A percentile compares a stretch with the other conserved stretches of the same genome.
Evolutionary conservation across 352 stramenopile genomes (phyloP).

Genomic region (Paralagenidium karlingii): DNA sequence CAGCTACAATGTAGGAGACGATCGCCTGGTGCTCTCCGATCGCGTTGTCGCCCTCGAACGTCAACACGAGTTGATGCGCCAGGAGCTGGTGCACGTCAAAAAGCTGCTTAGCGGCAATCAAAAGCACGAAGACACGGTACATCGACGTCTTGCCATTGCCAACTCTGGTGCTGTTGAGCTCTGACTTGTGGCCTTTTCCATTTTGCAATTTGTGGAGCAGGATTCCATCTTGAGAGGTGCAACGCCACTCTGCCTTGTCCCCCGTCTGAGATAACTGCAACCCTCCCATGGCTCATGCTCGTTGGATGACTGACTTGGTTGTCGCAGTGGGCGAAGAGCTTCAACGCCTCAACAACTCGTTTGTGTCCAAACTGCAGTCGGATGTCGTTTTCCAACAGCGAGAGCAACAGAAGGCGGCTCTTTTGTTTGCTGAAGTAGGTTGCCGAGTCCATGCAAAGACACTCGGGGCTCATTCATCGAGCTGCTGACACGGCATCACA

Average conservation of each 20-base stretch:
- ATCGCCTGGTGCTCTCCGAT: no score
- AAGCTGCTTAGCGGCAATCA: constrained; percentile 41
- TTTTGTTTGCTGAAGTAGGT: constrained; percentile 48
- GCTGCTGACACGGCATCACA: no score
- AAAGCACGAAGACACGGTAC: constrained; percentile 39
- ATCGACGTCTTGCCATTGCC: neutral
- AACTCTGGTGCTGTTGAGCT: neutral
- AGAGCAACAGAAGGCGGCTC: constrained; percentile 51
- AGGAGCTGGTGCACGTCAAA: constrained; percentile 38
- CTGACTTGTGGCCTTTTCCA: neutral
- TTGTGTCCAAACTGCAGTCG: constrained; percentile 44
- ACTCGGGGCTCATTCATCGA: no score
- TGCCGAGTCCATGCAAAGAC: no score
- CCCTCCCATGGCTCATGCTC: no score
- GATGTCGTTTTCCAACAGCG: constrained; percentile 35
- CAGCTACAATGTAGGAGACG: constrained; percentile 11
- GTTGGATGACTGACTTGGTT: neutral
- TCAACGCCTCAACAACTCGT: constrained; percentile 27
- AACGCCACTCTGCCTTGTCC: neutral
- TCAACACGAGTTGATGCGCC: constrained; percentile 40
- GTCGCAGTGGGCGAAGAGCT: constrained; percentile 33
- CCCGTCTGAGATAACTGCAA: neutral
- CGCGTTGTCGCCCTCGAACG: no score
- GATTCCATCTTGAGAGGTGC: neutral
- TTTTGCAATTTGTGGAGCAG: neutral